Conservation (phyloP, 176 grass and related monocot species). For the Ananas comosus region DNA sequence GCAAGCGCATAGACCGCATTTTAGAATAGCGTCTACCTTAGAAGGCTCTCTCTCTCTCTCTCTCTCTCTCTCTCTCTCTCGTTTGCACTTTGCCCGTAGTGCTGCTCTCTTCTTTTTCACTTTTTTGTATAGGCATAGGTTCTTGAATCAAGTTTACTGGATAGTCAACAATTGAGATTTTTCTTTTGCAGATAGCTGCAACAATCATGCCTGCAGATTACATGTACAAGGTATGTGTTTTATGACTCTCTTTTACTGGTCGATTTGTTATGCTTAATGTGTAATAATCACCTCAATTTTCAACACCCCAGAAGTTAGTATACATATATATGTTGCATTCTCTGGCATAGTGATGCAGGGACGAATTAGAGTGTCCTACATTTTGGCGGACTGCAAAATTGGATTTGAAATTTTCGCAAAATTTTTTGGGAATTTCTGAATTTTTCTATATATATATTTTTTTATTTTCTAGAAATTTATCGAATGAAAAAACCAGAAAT, state of each 20-base stretch:
- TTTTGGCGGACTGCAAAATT: no score
- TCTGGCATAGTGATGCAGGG: no score
- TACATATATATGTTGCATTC: not conserved
- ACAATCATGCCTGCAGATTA: slow-evolving; percentile 86
- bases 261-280: slow-evolving; percentile 4
- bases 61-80: not conserved
- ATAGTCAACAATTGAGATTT: slow-evolving; percentile 23
- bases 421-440: no score
- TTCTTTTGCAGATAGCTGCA: slow-evolving; percentile 60
- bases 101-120: not conserved
- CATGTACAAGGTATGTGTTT: slow-evolving; percentile 68
- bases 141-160: slow-evolving; percentile 1
- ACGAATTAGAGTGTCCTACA: no score
- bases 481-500: no score
- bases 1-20: no score
- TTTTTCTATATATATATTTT: no score
- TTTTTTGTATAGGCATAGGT: slow-evolving; percentile 6
- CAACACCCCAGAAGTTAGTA: not conserved
- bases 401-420: no score
- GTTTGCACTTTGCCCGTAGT: not conserved
- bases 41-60: no score
- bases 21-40: no score
- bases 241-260: not conserved
- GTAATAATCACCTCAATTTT: not conserved
- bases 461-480: no score